Evolutionary conservation across 805 yeast genomes (phyloP), one percentile per base, ranked within the genome.

Genomic region (Saccharomycopsis synnaedendra): DNA sequence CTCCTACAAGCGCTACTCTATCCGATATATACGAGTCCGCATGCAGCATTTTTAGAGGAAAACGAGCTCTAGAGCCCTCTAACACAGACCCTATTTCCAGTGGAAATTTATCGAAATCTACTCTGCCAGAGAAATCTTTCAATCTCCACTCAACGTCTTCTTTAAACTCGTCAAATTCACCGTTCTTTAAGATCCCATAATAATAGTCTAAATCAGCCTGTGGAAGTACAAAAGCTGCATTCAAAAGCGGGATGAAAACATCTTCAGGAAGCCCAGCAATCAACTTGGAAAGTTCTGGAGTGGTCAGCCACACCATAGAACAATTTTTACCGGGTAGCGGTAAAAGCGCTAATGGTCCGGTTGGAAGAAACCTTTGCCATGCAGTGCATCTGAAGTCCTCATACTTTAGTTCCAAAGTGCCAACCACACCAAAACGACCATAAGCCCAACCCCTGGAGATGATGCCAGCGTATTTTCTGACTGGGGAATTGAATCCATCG

Each of bases 401-500:
- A 61, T 75, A 79, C 56, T 80, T 87, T 42, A 85, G 68, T 54
- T 80, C 78, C 59, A 93, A 64, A 0, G 96, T 84, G 0, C 93
- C 96, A 3, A 93, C 98, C n/a, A 89, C 80, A 1, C 97, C 98
- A 66, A 80, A 85, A 43, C 86, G 72, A 55, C 82, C 71, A 64
- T 93, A 93, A 44, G 75, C 76, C 97, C 97, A 93, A 10, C 98
- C 98, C 43, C 95, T 73, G 1, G 94, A 77, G 59, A 80, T 81
- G 47, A 93, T 88, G 1, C 76, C 79, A 0, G 97, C 82, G 58
- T 74, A 89, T 53, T 74, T 71, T 43, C 97, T 74, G 4, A 85
- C 97, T 0, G 97, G 96, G 1, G 97, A 88, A 62, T 88, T 86
- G 62, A 80, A 87, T 1, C 98, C 98, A 62, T 93, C 98, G 38